Base-by-base conservation (phyloP, 495 filamentous ascomycete species). In the Hypoxylon fragiforme region DNA sequence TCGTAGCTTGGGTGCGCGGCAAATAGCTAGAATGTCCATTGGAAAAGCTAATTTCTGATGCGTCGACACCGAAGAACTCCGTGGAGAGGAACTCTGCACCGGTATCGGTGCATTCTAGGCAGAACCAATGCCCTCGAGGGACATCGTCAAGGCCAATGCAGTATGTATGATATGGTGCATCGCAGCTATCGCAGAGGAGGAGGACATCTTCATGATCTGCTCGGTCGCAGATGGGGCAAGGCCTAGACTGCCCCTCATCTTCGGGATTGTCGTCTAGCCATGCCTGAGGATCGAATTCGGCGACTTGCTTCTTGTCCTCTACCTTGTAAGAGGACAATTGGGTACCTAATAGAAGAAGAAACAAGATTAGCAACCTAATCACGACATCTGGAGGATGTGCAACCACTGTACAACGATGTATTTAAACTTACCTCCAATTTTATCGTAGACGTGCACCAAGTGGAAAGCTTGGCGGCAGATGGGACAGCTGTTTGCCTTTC, bases 401-500 rank as follows among this genome's bases (percentile, higher is more conserved):
- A 43, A 35, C 50, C 19, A 57, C 20, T 12, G 38, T 16, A 38
- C 6, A 32, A 46, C 4, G 28, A 48, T 39, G 39, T 32, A 49
- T 42, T 7, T 30, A 57, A n/a, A 78, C 82, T 72, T 80, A 95
- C 91, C 90, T 77, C 86, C 86, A 66, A 88, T 69, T 48, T 76
- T 81, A 52, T 87, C 82, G 62, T 83, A 88, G 45, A 97, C 85
- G 65, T 92, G 84, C 46, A 97, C 95, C 61, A 85, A 69, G 70
- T 97, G 90, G 74, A 97, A 97, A 61, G 77, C 86, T 63, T 87
- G 86, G 49, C 94, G 89, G 70, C 94, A 99, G 69, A 97, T 95
- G 11, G 94, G 94, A 67, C 94, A 99, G 67, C 91, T 96, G 72
- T 97, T 99, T 48, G 95, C 92, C 65, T 92, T 85, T 72, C 94